A percentile compares a stretch with the other conserved stretches of the same genome.
These are phyloP conservation scores for Fraxinus nigra DNA, from an alignment of 305 asterid genomes.

Conservation along the genomic window DNA sequence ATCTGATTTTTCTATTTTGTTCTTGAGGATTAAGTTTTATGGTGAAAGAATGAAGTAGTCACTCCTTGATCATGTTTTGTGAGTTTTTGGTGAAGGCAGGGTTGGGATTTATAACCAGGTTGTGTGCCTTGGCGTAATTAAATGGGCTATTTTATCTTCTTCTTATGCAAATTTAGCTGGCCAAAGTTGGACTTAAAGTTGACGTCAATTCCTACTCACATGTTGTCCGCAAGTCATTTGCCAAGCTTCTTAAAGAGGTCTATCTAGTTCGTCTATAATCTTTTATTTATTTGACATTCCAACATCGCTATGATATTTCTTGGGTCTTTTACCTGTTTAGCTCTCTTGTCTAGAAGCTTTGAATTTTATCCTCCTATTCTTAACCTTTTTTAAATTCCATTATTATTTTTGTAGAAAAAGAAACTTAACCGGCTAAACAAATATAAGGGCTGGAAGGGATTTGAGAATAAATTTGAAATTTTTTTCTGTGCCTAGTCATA, in stretches of 20 bases:
- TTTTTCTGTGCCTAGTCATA: not conserved
- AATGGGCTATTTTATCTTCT: not conserved
- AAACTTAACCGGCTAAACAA: not conserved
- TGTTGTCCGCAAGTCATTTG: not conserved
- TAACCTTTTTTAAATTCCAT: not conserved
- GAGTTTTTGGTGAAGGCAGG: not conserved
- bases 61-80: not conserved
- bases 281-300: not conserved
- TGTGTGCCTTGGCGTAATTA: not conserved
- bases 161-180: not conserved
- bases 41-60: not conserved
- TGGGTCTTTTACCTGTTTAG: not conserved
- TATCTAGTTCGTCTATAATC: not conserved
- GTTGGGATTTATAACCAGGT: not conserved
- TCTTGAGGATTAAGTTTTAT: not conserved
- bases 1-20: not conserved
- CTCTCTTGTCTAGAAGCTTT: not conserved
- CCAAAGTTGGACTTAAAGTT: not conserved
- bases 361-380: not conserved
- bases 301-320: not conserved
- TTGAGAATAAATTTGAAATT: not conserved
- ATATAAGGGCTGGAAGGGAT: constrained; percentile 2
- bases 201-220: not conserved
- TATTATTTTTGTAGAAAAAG: not conserved
- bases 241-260: not conserved